Percentiles rank a stretch among this genome's conserved stretches.
phyloP scores from a whole-genome alignment of 2,329 filamentous ascomycete genomes.

The Ascosphaera aggregata region DNA sequence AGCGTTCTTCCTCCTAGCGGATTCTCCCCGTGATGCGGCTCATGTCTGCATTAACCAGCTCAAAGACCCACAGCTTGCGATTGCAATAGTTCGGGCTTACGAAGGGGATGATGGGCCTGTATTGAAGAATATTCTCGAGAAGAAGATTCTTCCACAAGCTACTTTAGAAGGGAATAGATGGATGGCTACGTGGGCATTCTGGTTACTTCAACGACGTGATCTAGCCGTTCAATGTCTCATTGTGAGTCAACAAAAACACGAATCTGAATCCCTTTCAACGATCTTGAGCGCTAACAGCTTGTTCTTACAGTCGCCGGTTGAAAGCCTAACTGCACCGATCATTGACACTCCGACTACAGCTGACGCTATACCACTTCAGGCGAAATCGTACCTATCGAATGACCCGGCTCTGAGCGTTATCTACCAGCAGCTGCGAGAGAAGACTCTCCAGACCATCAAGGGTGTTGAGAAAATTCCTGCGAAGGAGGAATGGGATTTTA shows the following conservation, averaged over 20 bases:
- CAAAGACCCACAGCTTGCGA: slow-evolving; percentile 69
- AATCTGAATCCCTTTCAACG: background rate
- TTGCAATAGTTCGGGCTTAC: slow-evolving; percentile 70
- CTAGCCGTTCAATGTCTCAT: slow-evolving; percentile 68
- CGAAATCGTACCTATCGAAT: slow-evolving; percentile 65
- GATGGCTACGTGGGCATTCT: slow-evolving; percentile 90
- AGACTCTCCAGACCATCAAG: slow-evolving; percentile 58
- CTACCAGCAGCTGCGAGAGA: slow-evolving; percentile 65
- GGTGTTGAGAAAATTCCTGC: slow-evolving; percentile 66
- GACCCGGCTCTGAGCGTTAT: slow-evolving; percentile 75
- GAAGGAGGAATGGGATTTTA: slow-evolving; percentile 66
- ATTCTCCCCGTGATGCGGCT: slow-evolving; percentile 62
- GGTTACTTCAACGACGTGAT: slow-evolving; percentile 62
- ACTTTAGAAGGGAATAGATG: slow-evolving; percentile 69
- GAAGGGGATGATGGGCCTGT: slow-evolving; percentile 63
- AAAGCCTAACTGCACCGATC: slow-evolving; percentile 33
- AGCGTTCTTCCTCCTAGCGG: slow-evolving; percentile 82
- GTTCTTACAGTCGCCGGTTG: slow-evolving; percentile 44
- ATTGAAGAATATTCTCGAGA: slow-evolving; percentile 48
- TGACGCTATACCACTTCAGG: slow-evolving; percentile 33
- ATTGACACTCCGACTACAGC: slow-evolving; percentile 36
- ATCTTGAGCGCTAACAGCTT: background rate
- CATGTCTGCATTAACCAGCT: slow-evolving; percentile 72
- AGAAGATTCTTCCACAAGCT: slow-evolving; percentile 56
- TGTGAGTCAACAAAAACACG: slow-evolving; percentile 27